A percentile compares a stretch with the other conserved stretches of the same genome.
phyloP scores from a whole-genome alignment of 2,329 filamentous ascomycete genomes.

The Davidsoniella neocaledoniae region DNA sequence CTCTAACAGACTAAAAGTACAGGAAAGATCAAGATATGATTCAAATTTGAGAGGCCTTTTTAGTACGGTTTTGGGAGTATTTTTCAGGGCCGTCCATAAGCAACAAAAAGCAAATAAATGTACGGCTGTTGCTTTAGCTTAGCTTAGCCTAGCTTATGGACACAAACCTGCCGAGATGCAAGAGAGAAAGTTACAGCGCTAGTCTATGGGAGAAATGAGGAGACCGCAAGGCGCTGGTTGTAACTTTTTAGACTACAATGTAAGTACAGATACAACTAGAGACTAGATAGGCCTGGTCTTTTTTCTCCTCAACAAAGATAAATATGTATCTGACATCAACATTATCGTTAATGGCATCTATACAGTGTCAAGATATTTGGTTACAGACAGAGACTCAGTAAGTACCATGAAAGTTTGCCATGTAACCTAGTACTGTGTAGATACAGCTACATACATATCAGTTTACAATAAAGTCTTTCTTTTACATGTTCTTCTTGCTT shows the following conservation, averaged over 20 bases:
- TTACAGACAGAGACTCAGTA: too few species aligned
- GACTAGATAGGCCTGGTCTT: background rate
- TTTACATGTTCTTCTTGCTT: too few species aligned
- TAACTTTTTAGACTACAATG: background rate
- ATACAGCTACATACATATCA: too few species aligned
- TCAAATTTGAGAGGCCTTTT: too few species aligned
- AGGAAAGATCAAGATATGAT: too few species aligned
- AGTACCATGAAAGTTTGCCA: too few species aligned
- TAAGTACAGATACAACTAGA: background rate
- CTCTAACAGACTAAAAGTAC: too few species aligned
- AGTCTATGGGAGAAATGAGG: background rate
- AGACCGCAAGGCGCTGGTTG: slow-evolving; percentile 6
- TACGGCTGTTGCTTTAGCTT: background rate
- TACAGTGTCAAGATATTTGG: too few species aligned
- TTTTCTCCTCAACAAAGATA: background rate
- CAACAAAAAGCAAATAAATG: background rate
- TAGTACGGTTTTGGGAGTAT: background rate
- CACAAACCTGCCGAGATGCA: background rate
- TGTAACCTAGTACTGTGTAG: too few species aligned
- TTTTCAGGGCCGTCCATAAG: background rate
- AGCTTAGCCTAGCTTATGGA: background rate
- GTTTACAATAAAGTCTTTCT: too few species aligned
- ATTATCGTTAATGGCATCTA: background rate
- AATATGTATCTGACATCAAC: background rate
- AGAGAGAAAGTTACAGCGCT: background rate